phyloP scores from a whole-genome alignment of 805 yeast species.

The Metschnikowia noctiluminum region DNA sequence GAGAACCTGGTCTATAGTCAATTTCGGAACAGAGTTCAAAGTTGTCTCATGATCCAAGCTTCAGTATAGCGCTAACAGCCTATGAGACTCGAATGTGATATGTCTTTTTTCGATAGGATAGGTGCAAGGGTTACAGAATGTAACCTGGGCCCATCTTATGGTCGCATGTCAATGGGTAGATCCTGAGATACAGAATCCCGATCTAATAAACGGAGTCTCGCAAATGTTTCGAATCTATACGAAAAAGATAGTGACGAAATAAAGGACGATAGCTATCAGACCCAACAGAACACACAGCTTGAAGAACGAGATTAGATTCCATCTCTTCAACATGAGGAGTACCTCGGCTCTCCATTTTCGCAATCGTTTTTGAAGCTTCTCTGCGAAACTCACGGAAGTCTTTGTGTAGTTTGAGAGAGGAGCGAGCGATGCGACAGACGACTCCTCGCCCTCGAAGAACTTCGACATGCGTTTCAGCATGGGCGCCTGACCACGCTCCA shows the following conservation, averaged over 20 bases:
- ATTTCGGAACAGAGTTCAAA: too few species aligned
- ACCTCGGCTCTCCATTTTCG: conserved; percentile 5
- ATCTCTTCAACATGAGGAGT: conserved; percentile 1
- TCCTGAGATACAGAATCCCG: too few species aligned
- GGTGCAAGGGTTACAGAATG: too few species aligned
- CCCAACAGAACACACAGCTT: conserved; percentile 11
- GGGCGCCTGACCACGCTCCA: conserved; percentile 9
- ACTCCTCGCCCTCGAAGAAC: conserved; percentile 31
- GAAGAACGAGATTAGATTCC: conserved; percentile 9
- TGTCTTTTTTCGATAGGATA: too few species aligned
- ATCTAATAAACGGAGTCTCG: too few species aligned
- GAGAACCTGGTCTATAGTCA: too few species aligned
- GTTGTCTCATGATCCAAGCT: too few species aligned
- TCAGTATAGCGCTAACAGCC: too few species aligned
- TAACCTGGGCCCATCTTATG: too few species aligned
- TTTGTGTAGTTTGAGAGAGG: conserved; percentile 9
- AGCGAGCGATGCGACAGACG: conserved; percentile 10
- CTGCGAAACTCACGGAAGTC: conserved; percentile 1
- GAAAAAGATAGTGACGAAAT: conserved; percentile 3
- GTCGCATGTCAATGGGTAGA: too few species aligned
- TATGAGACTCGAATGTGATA: too few species aligned
- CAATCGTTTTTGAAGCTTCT: neutral
- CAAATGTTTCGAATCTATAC: neutral
- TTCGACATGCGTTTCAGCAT: conserved; percentile 26
- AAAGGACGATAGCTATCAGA: conserved; percentile 1